phyloP scores from a whole-genome alignment of 1,284 basidiomycete species.

The Ganoderma multipileum region DNA sequence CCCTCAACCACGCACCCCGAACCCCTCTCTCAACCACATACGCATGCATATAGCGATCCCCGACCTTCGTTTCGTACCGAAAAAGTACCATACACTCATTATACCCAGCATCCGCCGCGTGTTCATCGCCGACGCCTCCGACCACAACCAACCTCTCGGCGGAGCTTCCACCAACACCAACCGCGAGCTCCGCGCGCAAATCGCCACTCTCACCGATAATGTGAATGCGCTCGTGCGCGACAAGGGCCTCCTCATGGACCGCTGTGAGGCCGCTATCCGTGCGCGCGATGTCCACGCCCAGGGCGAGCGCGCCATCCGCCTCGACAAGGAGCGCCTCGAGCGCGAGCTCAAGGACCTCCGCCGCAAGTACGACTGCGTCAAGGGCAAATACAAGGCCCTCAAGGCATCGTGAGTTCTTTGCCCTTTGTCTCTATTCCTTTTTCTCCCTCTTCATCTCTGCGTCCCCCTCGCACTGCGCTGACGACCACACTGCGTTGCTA shows the following conservation, averaged over 20 bases:
- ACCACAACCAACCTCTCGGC: not conserved
- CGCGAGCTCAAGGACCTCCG: slow-evolving; percentile 39
- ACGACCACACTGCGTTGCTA: slow-evolving; percentile 6
- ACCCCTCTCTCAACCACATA: not conserved
- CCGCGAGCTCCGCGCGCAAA: slow-evolving; percentile 35
- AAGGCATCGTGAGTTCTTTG: slow-evolving; percentile 31
- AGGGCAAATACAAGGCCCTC: slow-evolving; percentile 36
- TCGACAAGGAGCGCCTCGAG: slow-evolving; percentile 38
- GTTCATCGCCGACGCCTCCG: slow-evolving; percentile 50
- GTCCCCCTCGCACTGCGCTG: not conserved
- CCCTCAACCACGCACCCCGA: not conserved
- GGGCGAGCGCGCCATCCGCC: slow-evolving; percentile 44
- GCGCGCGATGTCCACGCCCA: slow-evolving; percentile 40
- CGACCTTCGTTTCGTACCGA: slow-evolving; percentile 60
- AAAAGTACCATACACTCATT: slow-evolving; percentile 66
- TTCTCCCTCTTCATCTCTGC: not conserved
- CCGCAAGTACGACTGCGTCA: slow-evolving; percentile 39
- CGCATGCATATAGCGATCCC: slow-evolving; percentile 37
- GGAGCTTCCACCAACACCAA: not conserved
- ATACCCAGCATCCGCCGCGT: slow-evolving; percentile 61
- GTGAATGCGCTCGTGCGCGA: slow-evolving; percentile 46
- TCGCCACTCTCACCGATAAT: slow-evolving; percentile 43
- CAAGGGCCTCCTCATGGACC: slow-evolving; percentile 48
- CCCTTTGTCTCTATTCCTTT: not conserved
- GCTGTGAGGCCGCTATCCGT: slow-evolving; percentile 46